Percentiles rank a stretch among this genome's conserved stretches.
Evolutionary conservation across 352 stramenopile genomes (phyloP).

Genomic region (Phytophthora boehmeriae): DNA sequence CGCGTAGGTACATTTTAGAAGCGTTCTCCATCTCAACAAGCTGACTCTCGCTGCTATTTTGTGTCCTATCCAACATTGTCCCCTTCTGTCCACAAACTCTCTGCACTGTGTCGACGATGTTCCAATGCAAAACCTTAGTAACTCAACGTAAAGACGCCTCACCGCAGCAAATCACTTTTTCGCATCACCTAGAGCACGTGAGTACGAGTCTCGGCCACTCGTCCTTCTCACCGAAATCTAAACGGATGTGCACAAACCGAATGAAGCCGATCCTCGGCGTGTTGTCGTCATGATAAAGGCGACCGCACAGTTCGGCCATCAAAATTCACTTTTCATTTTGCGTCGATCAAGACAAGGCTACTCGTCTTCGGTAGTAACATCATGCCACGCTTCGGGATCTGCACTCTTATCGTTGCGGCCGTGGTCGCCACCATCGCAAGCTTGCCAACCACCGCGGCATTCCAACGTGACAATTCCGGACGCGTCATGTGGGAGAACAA

Average conservation of each 20-base stretch:
- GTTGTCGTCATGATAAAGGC: background rate
- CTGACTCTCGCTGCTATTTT: too few relatives aligned
- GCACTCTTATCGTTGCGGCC: slow-evolving; percentile 1
- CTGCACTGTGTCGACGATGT: too few relatives aligned
- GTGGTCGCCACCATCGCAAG: slow-evolving; percentile 1
- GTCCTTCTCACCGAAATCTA: slow-evolving; percentile 11
- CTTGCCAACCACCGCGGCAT: slow-evolving; percentile 7
- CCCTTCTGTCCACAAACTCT: too few relatives aligned
- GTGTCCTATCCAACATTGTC: too few relatives aligned
- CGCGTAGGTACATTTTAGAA: too few relatives aligned
- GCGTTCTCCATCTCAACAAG: too few relatives aligned
- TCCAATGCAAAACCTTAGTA: too few relatives aligned
- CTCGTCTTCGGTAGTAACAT: slow-evolving; percentile 4
- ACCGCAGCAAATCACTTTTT: too few relatives aligned
- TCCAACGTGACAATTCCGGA: slow-evolving; percentile 21
- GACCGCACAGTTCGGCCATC: background rate
- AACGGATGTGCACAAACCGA: slow-evolving; percentile 1
- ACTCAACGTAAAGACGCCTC: too few relatives aligned
- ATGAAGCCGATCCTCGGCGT: background rate
- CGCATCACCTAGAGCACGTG: background rate
- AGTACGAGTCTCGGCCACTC: too few relatives aligned
- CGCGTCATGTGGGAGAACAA: slow-evolving; percentile 34
- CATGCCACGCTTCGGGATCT: slow-evolving; percentile 7
- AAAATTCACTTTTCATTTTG: slow-evolving; percentile 12
- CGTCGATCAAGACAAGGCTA: background rate